A percentile compares a stretch with the other conserved stretches of the same genome.
Evolutionary conservation across 2,329 filamentous ascomycete genomes (phyloP).

Genomic region (Plectosphaerella sp.): DNA sequence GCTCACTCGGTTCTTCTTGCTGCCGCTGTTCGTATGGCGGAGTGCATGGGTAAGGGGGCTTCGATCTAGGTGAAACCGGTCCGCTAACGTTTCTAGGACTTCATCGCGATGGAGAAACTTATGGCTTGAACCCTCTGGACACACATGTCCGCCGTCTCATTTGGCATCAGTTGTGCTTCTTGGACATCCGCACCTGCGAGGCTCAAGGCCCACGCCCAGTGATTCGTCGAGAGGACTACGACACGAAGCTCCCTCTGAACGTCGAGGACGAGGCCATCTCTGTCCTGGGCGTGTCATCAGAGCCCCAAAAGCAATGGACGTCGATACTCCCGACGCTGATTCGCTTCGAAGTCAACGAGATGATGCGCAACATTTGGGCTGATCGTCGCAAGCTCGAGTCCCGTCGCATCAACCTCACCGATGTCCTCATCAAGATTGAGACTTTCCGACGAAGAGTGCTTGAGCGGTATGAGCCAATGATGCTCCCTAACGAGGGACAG

Average conservation of each 20-base stretch:
- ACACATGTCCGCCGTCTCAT: constrained; percentile 67
- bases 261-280: constrained; percentile 62
- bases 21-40: constrained; percentile 67
- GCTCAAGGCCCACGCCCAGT: constrained; percentile 67
- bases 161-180: constrained; percentile 75
- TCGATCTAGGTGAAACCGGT: not conserved
- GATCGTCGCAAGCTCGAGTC: constrained; percentile 62
- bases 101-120: constrained; percentile 65
- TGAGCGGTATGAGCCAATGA: constrained; percentile 59
- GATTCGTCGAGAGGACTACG: constrained; percentile 71
- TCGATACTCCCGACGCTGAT: constrained; percentile 64
- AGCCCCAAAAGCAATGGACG: constrained; percentile 55
- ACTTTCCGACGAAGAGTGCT: constrained; percentile 61
- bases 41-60: constrained; percentile 56
- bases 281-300: constrained; percentile 30
- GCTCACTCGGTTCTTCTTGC: constrained; percentile 70
- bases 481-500: constrained; percentile 22
- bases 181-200: constrained; percentile 72
- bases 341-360: constrained; percentile 69
- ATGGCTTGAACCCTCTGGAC: constrained; percentile 62
- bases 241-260: constrained; percentile 68
- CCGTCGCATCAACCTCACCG: constrained; percentile 56
- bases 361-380: constrained; percentile 66
- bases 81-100: constrained; percentile 31
- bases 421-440: constrained; percentile 64